phyloP scores from a whole-genome alignment of 176 grass and related monocot genomes.

The Bonia amplexicaulis region DNA sequence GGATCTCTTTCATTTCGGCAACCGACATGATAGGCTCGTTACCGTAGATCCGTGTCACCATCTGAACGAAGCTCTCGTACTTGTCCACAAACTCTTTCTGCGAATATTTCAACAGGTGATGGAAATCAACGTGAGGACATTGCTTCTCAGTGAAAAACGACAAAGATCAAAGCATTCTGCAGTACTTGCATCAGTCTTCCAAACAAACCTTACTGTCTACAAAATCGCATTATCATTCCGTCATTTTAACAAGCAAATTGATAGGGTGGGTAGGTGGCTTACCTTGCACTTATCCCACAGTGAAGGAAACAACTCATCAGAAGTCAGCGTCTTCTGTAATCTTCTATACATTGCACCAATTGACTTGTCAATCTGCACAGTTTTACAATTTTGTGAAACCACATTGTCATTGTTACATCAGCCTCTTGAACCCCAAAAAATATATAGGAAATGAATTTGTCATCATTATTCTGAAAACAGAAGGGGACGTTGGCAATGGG shows the following conservation, averaged over 20 bases:
- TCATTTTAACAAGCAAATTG: not conserved
- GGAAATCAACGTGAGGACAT: not conserved
- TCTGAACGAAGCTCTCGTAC: constrained; percentile 82
- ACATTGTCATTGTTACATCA: not conserved
- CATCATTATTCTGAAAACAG: not conserved
- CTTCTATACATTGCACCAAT: constrained; percentile 81
- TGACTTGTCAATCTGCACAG: constrained; percentile 81
- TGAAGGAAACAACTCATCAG: constrained; percentile 88
- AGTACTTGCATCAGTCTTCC: not conserved
- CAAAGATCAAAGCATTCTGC: not conserved
- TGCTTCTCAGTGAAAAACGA: not conserved
- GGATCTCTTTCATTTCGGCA: constrained; percentile 51
- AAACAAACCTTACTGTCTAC: not conserved
- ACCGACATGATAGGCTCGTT: constrained; percentile 71
- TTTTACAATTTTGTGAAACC: constrained; percentile 19
- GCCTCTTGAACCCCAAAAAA: not conserved
- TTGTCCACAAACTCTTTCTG: constrained; percentile 93
- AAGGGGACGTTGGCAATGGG: not conserved
- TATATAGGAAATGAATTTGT: not conserved
- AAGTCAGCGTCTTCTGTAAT: constrained; percentile 76
- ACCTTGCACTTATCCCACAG: constrained; percentile 98
- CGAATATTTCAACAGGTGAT: not conserved
- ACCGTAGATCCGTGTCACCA: constrained; percentile 71
- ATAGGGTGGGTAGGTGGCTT: not conserved
- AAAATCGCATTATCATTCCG: not conserved